Evolutionary conservation across 176 grass and related monocot genomes (phyloP).

Genomic region (sorghum (Sorghum bicolor)): DNA sequence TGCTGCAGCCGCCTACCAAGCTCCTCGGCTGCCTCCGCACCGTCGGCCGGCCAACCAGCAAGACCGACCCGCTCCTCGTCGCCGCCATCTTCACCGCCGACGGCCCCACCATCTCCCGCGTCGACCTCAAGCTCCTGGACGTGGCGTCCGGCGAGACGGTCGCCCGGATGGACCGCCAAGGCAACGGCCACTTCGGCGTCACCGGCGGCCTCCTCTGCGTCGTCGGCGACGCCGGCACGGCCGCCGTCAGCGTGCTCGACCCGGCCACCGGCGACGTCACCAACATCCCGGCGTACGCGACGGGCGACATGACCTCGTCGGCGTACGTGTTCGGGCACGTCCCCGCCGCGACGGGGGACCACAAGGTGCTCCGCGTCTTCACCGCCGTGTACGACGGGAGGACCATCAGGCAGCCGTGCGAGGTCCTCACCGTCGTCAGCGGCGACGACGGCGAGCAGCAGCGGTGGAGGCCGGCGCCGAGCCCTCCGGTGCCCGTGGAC

Average conservation of each 20-base stretch:
- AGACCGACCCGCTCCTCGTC: neutral
- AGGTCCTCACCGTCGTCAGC: neutral
- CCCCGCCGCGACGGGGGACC: neutral
- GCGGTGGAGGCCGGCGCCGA: neutral
- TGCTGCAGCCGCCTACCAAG: no score
- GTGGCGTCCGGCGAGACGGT: neutral
- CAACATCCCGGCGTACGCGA: neutral
- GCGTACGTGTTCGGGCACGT: neutral
- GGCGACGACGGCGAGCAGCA: neutral
- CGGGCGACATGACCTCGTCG: neutral
- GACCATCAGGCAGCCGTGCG: neutral
- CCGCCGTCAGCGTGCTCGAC: neutral
- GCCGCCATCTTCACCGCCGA: neutral
- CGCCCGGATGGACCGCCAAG: neutral
- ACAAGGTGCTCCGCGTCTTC: neutral
- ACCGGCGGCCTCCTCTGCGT: neutral
- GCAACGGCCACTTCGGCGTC: neutral
- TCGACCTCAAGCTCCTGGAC: neutral
- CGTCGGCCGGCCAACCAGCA: accelerated
- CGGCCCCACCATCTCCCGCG: neutral
- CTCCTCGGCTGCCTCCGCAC: neutral
- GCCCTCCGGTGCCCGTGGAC: neutral
- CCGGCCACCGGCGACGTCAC: neutral
- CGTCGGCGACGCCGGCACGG: neutral
- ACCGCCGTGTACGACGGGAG: neutral